These are phyloP conservation scores for Melanogaster broomeanus DNA, from an alignment of 768 basidiomycete genomes.

Conservation along the genomic window DNA sequence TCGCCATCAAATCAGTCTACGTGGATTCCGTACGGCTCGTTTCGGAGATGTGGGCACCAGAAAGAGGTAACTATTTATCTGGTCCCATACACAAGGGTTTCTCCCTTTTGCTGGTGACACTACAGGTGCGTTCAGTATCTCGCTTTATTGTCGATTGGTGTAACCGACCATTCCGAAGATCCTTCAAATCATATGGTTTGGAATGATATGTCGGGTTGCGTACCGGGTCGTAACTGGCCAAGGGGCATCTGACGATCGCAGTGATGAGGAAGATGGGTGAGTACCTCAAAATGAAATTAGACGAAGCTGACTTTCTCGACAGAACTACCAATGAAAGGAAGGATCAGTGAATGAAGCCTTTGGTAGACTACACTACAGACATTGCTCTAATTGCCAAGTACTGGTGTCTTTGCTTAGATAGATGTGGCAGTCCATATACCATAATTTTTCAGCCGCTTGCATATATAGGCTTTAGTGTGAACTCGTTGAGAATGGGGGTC, in stretches of 20 bases:
- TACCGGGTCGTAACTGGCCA: conserved; percentile 73
- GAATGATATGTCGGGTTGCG: conserved; percentile 83
- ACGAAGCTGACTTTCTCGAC: conserved; percentile 11
- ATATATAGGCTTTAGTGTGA: neutral
- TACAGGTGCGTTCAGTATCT: conserved; percentile 52
- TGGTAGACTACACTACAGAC: conserved; percentile 26
- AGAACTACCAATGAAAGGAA: conserved; percentile 23
- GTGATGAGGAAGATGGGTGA: conserved; percentile 75
- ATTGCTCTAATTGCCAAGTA: conserved; percentile 23
- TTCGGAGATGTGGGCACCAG: conserved; percentile 57
- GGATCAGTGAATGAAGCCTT: conserved; percentile 23
- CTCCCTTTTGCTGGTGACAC: conserved; percentile 48
- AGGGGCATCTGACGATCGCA: conserved; percentile 82
- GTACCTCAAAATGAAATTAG: conserved; percentile 12
- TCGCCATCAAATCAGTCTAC: conserved; percentile 65
- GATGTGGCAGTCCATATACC: conserved; percentile 28
- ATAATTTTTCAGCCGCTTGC: conserved; percentile 17
- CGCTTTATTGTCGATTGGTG: neutral
- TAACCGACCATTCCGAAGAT: conserved; percentile 41
- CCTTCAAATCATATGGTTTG: conserved; percentile 84
- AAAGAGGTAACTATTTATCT: conserved; percentile 58
- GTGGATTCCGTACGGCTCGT: conserved; percentile 52
- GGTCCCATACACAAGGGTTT: conserved; percentile 48
- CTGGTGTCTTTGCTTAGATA: conserved; percentile 26
- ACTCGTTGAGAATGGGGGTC: neutral